Conservation (phyloP, 2,329 filamentous ascomycete genomes). For the Mycosphaerella sp. region DNA sequence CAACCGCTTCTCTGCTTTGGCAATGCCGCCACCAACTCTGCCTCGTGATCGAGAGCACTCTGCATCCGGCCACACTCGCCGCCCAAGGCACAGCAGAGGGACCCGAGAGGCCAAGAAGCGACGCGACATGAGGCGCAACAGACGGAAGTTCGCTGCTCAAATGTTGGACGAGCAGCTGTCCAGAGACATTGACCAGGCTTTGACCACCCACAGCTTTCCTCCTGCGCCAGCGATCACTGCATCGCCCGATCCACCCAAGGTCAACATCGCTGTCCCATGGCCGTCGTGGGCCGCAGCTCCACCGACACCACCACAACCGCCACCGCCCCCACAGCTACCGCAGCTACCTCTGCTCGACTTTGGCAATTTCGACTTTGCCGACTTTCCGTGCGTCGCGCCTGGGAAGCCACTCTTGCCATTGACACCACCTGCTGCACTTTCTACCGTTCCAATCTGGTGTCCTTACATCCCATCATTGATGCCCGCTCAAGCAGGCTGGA, state of each 20-base stretch:
- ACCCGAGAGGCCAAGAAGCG: constrained; percentile 31
- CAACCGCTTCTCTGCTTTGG: constrained; percentile 29
- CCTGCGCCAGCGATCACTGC: constrained; percentile 2
- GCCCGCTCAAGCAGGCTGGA: constrained; percentile 17
- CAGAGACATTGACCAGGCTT: constrained; percentile 25
- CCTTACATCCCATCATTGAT: constrained; percentile 26
- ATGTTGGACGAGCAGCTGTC: constrained; percentile 30
- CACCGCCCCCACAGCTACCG: constrained; percentile 13
- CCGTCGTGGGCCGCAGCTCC: constrained; percentile 5
- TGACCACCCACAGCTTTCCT: constrained; percentile 17
- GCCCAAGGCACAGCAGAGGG: constrained; percentile 26
- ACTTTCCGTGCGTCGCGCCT: constrained; percentile 18
- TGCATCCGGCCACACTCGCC: constrained; percentile 16
- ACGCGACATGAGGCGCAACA: constrained; percentile 28
- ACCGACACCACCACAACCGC: constrained; percentile 24
- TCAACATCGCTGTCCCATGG: constrained; percentile 1
- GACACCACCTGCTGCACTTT: constrained; percentile 7
- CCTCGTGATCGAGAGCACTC: constrained; percentile 16
- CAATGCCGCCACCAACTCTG: constrained; percentile 12
- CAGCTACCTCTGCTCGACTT: constrained; percentile 26
- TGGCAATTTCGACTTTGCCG: constrained; percentile 16
- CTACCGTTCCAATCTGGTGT: constrained; percentile 26
- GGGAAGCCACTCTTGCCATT: constrained; percentile 9
- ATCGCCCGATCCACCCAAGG: constrained; percentile 2
- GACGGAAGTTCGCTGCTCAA: constrained; percentile 27